phyloP scores from a whole-genome alignment of 2,329 filamentous ascomycete genomes.

The Colletotrichum truncatum region DNA sequence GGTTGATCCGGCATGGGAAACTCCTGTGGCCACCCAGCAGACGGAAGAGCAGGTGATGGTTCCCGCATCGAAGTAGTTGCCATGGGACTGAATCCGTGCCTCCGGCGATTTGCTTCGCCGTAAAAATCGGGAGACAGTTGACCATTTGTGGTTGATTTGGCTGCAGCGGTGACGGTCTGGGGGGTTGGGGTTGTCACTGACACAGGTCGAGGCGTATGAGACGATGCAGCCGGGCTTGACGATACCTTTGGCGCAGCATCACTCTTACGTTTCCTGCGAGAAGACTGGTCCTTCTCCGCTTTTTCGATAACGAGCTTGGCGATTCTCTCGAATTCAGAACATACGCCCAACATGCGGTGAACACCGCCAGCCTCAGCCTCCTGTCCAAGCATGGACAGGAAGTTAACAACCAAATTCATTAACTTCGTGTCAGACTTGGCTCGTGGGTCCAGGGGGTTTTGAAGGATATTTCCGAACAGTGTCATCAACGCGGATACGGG shows the following conservation, averaged over 20 bases:
- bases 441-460: slow-evolving; percentile 90
- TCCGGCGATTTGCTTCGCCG: slow-evolving; percentile 27
- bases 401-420: slow-evolving; percentile 93
- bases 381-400: slow-evolving; percentile 86
- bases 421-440: slow-evolving; percentile 89
- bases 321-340: slow-evolving; percentile 96
- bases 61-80: slow-evolving; percentile 45
- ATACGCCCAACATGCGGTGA: slow-evolving; percentile 91
- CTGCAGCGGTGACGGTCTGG: slow-evolving; percentile 24
- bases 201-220: slow-evolving; percentile 41
- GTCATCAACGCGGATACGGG: slow-evolving; percentile 95
- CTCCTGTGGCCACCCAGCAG: slow-evolving; percentile 58
- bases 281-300: slow-evolving; percentile 83
- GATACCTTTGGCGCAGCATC: slow-evolving; percentile 51
- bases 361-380: slow-evolving; percentile 92
- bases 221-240: slow-evolving; percentile 36
- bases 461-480: slow-evolving; percentile 93
- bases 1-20: slow-evolving; percentile 43
- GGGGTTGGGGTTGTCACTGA: slow-evolving; percentile 41
- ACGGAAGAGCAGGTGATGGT: slow-evolving; percentile 54
- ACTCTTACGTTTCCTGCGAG: slow-evolving; percentile 85
- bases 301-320: slow-evolving; percentile 91
- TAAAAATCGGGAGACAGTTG: slow-evolving; percentile 32
- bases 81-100: slow-evolving; percentile 45
- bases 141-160: slow-evolving; percentile 20